Evolutionary conservation across 78 protist species (phyloP), one percentile per base, ranked within the genome.

Genomic region (Blattamonas nauphoetae): DNA sequence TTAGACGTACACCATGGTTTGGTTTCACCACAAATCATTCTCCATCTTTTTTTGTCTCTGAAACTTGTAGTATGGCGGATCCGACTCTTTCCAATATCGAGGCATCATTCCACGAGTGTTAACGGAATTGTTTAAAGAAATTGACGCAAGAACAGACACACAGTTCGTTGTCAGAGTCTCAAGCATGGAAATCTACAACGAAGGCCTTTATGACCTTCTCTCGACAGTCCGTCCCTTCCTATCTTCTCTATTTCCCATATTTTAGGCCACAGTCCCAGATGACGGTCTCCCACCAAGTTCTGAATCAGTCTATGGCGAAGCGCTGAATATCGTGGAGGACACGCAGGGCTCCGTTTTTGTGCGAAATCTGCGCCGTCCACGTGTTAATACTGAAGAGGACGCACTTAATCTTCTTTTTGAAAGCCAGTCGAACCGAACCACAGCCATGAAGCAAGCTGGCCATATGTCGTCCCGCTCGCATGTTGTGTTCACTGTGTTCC

Each of bases 361-460:
- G 36, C 2, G 45, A 64, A 92, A 92, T 4, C 81, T 88, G 78
- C 36, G 55, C 29, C 45, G 33, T 35, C 71, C 32, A 2, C 41
- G 43, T 36, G 91, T 87, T 34, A 46, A 0, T 2, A 85, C 2
- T 41, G 96, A 91, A 85, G 93, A 90, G 85, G 96, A 90, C 88
- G 96, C 96, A 3, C 85, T 94, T 79, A 46, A 84, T 3, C 84
- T 83, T 1, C 78, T 94, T 44, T 94, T 94, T 45, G 92, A 88
- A 33, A 94, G 96, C 6, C 91, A 93, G 21, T 36, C 78, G 5
- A 85, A 87, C 82, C 85, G 94, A 21, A 80, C 91, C 29, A 88
- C 91, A 71, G 92, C 85, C 29, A 42, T 90, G 44, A 90, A 90
- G 87, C 0, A 81, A 0, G 32, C 83, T 6, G 43, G 88, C 90